Evolutionary conservation across 257 asterid genomes (phyloP).

Genomic region (Salvia hispanica): DNA sequence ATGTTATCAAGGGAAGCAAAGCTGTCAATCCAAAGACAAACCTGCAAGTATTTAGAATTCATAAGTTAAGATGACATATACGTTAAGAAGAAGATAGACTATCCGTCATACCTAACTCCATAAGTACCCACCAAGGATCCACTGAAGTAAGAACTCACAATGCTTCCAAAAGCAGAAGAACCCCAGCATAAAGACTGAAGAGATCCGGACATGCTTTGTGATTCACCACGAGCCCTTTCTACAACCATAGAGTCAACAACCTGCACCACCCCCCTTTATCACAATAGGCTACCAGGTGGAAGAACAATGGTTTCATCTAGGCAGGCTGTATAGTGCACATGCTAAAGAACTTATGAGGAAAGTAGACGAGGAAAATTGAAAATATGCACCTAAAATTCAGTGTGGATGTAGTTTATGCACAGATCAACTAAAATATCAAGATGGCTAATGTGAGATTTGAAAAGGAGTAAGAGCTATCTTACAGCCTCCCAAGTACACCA

Average conservation of each 20-base stretch:
- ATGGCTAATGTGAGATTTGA: background rate
- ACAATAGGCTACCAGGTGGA: conserved; percentile 26
- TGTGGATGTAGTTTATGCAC: background rate
- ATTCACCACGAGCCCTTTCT: conserved; percentile 96
- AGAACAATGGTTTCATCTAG: conserved; percentile 5
- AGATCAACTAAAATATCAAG: conserved; percentile 3
- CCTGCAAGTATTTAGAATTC: conserved; percentile 46
- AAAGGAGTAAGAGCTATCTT: background rate
- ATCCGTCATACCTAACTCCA: conserved; percentile 72
- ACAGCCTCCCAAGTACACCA: background rate
- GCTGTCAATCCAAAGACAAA: conserved; percentile 89
- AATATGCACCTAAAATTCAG: background rate
- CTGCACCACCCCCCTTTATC: conserved; percentile 45
- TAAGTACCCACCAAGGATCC: conserved; percentile 86
- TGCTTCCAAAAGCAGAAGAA: conserved; percentile 86
- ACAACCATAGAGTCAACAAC: conserved; percentile 98
- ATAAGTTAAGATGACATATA: conserved; percentile 21
- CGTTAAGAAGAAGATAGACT: conserved; percentile 2
- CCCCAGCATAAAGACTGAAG: conserved; percentile 97
- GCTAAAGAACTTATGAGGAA: background rate
- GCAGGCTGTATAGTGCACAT: conserved; percentile 1
- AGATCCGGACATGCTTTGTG: conserved; percentile 94
- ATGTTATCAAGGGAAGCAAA: conserved; percentile 83
- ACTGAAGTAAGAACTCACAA: conserved; percentile 85
- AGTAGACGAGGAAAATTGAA: background rate